phyloP scores from a whole-genome alignment of 2,329 filamentous ascomycete genomes.

The Diplodia mutila region DNA sequence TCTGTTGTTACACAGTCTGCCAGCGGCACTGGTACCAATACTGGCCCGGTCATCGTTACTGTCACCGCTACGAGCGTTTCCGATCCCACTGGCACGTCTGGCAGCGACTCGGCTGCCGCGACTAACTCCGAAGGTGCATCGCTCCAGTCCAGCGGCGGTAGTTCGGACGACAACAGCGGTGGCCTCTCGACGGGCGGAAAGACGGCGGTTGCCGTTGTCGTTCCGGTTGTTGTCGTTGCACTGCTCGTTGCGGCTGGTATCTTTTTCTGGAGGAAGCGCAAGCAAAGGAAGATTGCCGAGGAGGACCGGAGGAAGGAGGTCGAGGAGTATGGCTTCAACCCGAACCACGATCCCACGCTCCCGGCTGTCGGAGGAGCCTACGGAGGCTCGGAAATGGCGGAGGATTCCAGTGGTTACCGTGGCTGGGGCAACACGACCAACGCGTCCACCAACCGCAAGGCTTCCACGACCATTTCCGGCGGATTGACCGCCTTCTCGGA shows the following conservation, averaged over 20 bases:
- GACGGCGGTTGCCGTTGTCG: slow-evolving; percentile 90
- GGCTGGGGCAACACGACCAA: slow-evolving; percentile 89
- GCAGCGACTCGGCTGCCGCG: slow-evolving; percentile 6
- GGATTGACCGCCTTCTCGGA: slow-evolving; percentile 71
- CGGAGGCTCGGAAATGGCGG: slow-evolving; percentile 70
- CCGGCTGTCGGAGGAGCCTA: slow-evolving; percentile 61
- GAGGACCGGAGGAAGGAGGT: slow-evolving; percentile 93
- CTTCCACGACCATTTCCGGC: slow-evolving; percentile 86
- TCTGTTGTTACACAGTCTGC: slow-evolving; percentile 24
- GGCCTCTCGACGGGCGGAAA: slow-evolving; percentile 67
- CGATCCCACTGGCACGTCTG: slow-evolving; percentile 20
- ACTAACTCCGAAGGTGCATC: slow-evolving; percentile 4
- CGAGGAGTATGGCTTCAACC: slow-evolving; percentile 96
- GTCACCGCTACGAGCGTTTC: slow-evolving; percentile 20
- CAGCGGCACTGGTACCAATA: neutral
- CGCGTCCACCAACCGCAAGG: slow-evolving; percentile 68
- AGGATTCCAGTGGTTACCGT: slow-evolving; percentile 79
- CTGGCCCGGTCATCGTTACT: slow-evolving; percentile 10
- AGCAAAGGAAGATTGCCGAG: slow-evolving; percentile 80
- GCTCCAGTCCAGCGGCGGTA: neutral
- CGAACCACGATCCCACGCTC: slow-evolving; percentile 89
- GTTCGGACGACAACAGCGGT: slow-evolving; percentile 28
- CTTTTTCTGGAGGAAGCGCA: slow-evolving; percentile 87
- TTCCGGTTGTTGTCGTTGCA: slow-evolving; percentile 87
- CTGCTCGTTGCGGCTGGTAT: slow-evolving; percentile 75